Conservation (phyloP, 2,329 filamentous ascomycete genomes). For the Fusarium anthophilum region DNA sequence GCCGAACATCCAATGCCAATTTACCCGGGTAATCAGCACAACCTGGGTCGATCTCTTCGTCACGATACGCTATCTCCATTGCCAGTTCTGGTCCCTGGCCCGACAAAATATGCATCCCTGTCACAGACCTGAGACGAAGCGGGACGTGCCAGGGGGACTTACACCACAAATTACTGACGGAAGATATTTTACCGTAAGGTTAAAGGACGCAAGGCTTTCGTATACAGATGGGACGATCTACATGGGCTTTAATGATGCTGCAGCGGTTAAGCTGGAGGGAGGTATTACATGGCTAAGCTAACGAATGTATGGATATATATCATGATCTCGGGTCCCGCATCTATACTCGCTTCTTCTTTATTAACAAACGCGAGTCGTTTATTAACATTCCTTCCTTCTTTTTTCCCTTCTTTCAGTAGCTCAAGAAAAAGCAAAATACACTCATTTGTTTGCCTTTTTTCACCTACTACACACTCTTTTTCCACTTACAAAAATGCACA, state of each 20-base stretch:
- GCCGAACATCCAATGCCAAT: constrained; percentile 7
- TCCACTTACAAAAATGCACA: constrained; percentile 26
- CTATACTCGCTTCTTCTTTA: background rate
- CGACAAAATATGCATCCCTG: constrained; percentile 21
- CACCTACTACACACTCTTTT: constrained; percentile 1
- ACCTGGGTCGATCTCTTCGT: constrained; percentile 8
- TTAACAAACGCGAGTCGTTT: constrained; percentile 20
- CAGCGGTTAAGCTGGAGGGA: background rate
- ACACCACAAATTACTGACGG: constrained; percentile 28
- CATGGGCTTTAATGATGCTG: constrained; percentile 4
- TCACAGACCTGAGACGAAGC: constrained; percentile 38
- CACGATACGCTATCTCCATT: constrained; percentile 18
- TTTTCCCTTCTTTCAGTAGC: constrained; percentile 4
- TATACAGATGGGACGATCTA: constrained; percentile 12
- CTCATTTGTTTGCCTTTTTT: constrained; percentile 9
- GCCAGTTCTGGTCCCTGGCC: constrained; percentile 2
- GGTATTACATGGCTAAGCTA: background rate
- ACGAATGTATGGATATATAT: constrained; percentile 20
- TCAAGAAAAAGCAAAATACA: constrained; percentile 5
- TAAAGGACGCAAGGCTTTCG: background rate
- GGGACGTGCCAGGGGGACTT: constrained; percentile 32
- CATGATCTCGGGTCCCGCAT: background rate
- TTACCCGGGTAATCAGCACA: constrained; percentile 1
- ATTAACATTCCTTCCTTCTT: constrained; percentile 5
- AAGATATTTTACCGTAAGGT: constrained; percentile 36